Evolutionary conservation across 2,329 filamentous ascomycete species (phyloP).

Genomic region (Verruconis gallopava): DNA sequence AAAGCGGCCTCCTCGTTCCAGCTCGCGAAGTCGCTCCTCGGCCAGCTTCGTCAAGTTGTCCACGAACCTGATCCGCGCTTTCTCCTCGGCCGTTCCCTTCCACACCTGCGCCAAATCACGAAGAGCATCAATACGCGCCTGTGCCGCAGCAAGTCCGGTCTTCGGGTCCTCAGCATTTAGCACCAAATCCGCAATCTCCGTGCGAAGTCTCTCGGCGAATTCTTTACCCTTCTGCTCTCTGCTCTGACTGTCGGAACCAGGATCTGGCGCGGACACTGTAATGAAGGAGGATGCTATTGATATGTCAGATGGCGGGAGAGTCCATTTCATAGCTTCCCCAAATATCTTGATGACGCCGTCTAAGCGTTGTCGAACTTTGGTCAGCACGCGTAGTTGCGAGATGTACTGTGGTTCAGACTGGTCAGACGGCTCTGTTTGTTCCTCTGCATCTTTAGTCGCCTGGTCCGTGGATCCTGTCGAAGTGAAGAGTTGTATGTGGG

Average conservation of each 20-base stretch:
- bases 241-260: constrained; percentile 47
- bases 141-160: constrained; percentile 60
- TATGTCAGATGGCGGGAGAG: constrained; percentile 75
- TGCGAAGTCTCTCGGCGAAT: constrained; percentile 55
- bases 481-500: constrained; percentile 44
- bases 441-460: constrained; percentile 8
- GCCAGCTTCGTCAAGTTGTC: constrained; percentile 70
- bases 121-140: constrained; percentile 60
- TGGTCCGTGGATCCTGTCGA: constrained; percentile 7
- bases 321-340: constrained; percentile 91
- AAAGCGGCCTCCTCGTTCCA: constrained; percentile 13
- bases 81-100: constrained; percentile 94
- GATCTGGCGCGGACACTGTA: constrained; percentile 76
- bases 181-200: constrained; percentile 59
- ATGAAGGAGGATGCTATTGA: constrained; percentile 77
- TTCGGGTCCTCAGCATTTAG: constrained; percentile 36
- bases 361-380: constrained; percentile 68
- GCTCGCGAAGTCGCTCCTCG: constrained; percentile 45
- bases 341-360: constrained; percentile 85
- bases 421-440: background rate
- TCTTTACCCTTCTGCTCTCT: constrained; percentile 81
- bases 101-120: constrained; percentile 68
- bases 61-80: constrained; percentile 66
- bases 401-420: constrained; percentile 52
- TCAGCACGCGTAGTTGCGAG: constrained; percentile 66